Percentiles rank a stretch among this genome's conserved stretches.
Evolutionary conservation across 129 eudicot genomes (phyloP).

Genomic region (Chrysanthemum makinoi): DNA sequence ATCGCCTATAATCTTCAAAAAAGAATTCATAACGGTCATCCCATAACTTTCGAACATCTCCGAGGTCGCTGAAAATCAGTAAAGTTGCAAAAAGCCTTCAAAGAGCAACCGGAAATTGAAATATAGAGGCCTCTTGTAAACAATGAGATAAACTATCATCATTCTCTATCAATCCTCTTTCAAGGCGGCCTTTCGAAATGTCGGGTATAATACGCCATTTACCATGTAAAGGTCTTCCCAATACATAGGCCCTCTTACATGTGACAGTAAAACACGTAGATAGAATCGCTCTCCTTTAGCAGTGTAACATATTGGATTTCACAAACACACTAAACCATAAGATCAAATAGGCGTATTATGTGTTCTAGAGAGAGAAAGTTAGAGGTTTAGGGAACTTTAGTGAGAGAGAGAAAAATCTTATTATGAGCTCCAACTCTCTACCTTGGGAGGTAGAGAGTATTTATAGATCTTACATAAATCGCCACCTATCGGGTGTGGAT

Average conservation of each 20-base stretch:
- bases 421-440: too few species aligned
- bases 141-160: neutral
- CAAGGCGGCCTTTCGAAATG: constrained; percentile 9
- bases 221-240: constrained; percentile 7
- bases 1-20: neutral
- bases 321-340: too few species aligned
- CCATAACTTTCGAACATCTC: neutral
- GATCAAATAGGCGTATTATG: too few species aligned
- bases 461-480: too few species aligned
- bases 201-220: neutral
- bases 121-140: constrained; percentile 9
- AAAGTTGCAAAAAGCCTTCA: constrained; percentile 18
- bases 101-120: constrained; percentile 19
- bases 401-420: too few species aligned
- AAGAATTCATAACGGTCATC: too few species aligned
- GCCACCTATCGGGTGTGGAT: too few species aligned
- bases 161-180: constrained; percentile 11
- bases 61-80: constrained; percentile 1
- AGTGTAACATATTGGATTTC: too few species aligned
- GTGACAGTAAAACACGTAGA: constrained; percentile 10
- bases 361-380: too few species aligned
- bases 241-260: constrained; percentile 22
- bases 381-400: too few species aligned
- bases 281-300: constrained; percentile 23
- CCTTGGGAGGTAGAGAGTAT: too few species aligned